phyloP scores from a whole-genome alignment of 306 rosid species.

The Quillaja saponaria region DNA sequence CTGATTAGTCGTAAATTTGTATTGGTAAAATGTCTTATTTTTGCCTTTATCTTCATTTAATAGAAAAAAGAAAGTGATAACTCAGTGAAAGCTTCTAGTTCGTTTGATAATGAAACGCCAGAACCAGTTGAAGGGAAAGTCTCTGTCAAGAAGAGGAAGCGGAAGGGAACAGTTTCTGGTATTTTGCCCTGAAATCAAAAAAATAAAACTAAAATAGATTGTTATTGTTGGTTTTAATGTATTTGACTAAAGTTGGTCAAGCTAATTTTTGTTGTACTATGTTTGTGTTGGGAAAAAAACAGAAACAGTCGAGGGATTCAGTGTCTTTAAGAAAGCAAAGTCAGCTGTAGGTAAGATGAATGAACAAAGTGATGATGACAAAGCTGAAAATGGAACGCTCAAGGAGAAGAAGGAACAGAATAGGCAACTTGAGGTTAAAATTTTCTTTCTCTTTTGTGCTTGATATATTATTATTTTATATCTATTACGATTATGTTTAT shows the following conservation, averaged over 20 bases:
- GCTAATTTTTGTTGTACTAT: constrained; percentile 21
- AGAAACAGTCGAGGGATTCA: constrained; percentile 74
- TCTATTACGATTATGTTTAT: neutral
- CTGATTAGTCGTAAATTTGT: no score
- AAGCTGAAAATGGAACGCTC: constrained; percentile 30
- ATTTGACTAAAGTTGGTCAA: constrained; percentile 4
- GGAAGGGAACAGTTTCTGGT: constrained; percentile 62
- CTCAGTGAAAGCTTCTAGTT: constrained; percentile 35
- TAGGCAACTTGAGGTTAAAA: constrained; percentile 76
- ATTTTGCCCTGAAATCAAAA: neutral
- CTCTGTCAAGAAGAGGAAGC: constrained; percentile 71
- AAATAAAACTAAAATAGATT: no score
- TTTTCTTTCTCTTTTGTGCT: constrained; percentile 21
- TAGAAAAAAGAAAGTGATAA: constrained; percentile 48
- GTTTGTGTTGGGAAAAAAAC: constrained; percentile 5
- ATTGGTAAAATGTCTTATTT: neutral
- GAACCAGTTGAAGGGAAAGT: constrained; percentile 33
- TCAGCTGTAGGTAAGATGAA: constrained; percentile 23
- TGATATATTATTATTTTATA: neutral
- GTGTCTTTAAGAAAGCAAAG: constrained; percentile 63
- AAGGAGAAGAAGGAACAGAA: constrained; percentile 62
- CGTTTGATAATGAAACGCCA: constrained; percentile 26
- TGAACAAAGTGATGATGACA: constrained; percentile 34
- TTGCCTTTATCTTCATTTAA: constrained; percentile 13
- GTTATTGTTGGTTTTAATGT: constrained; percentile 7